Conservation (phyloP, 225 moss, liverwort and hornwort genomes). For the Antitrichia curtipendula region DNA sequence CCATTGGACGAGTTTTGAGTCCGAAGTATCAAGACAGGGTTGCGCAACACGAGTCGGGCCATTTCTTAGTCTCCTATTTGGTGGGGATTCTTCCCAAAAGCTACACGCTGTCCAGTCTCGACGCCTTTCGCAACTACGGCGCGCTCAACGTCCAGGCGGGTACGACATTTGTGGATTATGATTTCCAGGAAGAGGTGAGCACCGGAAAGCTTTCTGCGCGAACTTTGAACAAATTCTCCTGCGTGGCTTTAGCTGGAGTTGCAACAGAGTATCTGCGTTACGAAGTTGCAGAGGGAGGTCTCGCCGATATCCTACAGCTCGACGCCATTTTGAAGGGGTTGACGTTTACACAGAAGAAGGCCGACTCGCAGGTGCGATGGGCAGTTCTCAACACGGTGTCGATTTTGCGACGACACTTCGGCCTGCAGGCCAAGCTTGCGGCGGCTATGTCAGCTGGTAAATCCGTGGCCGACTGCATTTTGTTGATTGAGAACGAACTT, state of each 20-base stretch:
- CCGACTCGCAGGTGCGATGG: conserved; percentile 95
- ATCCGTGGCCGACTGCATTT: conserved; percentile 68
- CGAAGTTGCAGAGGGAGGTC: conserved; percentile 82
- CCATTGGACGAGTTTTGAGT: conserved; percentile 69
- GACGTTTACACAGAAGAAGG: conserved; percentile 82
- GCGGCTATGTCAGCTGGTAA: conserved; percentile 60
- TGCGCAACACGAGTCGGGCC: conserved; percentile 97
- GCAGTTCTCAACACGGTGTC: conserved; percentile 91
- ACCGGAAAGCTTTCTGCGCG: conserved; percentile 40
- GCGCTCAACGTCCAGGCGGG: conserved; percentile 93
- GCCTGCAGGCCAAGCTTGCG: conserved; percentile 60
- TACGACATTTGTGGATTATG: conserved; percentile 87
- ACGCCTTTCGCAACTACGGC: conserved; percentile 52
- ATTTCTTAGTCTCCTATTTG: conserved; percentile 82
- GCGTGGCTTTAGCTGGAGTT: conserved; percentile 89
- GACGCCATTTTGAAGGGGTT: conserved; percentile 72
- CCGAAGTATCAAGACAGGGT: conserved; percentile 72
- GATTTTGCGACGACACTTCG: conserved; percentile 60
- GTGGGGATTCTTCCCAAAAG: conserved; percentile 92
- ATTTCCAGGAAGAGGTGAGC: conserved; percentile 79
- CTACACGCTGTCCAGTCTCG: conserved; percentile 84
- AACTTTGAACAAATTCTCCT: conserved; percentile 83
- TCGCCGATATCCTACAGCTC: conserved; percentile 78
- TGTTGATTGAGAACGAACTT: conserved; percentile 71
- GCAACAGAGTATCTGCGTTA: conserved; percentile 84